These are phyloP conservation scores for Coix lacrymajobi DNA, from an alignment of 176 grass and related monocot genomes.

Conservation along the genomic window DNA sequence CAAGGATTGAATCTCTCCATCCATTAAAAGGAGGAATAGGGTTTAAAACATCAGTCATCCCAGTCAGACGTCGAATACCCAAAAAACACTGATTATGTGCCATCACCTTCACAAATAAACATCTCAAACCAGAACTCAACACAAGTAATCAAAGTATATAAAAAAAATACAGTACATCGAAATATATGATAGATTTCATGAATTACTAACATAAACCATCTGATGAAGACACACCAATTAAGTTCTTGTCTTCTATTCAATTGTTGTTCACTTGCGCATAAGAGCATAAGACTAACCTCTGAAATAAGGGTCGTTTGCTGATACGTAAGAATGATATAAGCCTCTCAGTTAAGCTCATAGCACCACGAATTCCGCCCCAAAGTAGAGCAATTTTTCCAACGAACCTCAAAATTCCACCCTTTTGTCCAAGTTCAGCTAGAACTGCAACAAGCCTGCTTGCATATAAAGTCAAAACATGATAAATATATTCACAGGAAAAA, in stretches of 20 bases:
- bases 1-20: not conserved
- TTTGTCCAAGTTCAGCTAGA: conserved; percentile 94
- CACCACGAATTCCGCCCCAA: conserved; percentile 95
- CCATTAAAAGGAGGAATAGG: not conserved
- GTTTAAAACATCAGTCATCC: not conserved
- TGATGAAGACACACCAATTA: not conserved
- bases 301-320: conserved; percentile 71
- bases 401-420: conserved; percentile 78
- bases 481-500: not conserved
- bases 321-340: conserved; percentile 91
- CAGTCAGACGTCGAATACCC: not conserved
- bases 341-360: conserved; percentile 84
- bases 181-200: not conserved
- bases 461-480: conserved; percentile 13
- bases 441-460: conserved; percentile 74
- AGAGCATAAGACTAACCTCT: conserved; percentile 53
- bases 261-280: not conserved
- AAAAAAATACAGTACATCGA: not conserved
- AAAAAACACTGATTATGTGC: not conserved
- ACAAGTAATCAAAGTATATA: not conserved
- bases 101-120: not conserved
- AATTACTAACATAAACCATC: conserved; percentile 14
- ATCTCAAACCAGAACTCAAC: not conserved
- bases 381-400: conserved; percentile 90
- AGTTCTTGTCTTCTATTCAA: not conserved